Percentiles rank a stretch among this genome's conserved stretches.
phyloP scores from a whole-genome alignment of 2,329 filamentous ascomycete species.

The Pseudopithomyces maydicus region DNA sequence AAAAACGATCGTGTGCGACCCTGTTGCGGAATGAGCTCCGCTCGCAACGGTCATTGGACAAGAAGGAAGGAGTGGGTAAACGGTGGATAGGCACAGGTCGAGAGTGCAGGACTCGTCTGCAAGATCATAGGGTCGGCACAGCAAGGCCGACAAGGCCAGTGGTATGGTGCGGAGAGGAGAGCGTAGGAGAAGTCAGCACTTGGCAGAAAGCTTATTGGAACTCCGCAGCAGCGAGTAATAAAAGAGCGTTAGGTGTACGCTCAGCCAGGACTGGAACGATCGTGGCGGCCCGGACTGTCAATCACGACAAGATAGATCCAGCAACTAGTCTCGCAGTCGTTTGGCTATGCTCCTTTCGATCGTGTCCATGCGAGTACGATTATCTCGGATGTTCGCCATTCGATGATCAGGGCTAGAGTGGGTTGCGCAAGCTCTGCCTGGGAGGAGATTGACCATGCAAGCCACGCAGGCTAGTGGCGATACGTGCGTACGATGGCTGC shows the following conservation, averaged over 20 bases:
- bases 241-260: not conserved
- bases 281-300: not conserved
- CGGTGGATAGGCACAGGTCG: not conserved
- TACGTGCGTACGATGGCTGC: not conserved
- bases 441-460: not conserved
- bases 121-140: not conserved
- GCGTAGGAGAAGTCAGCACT: not conserved
- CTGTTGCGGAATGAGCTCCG: not conserved
- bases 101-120: not conserved
- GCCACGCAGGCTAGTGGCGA: not conserved
- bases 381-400: not conserved
- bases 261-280: not conserved
- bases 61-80: not conserved
- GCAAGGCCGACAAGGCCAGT: not conserved
- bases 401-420: not conserved
- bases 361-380: not conserved
- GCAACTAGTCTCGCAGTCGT: not conserved
- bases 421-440: not conserved
- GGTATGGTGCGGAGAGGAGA: not conserved
- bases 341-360: not conserved
- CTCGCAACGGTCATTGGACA: not conserved
- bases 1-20: not conserved
- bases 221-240: not conserved
- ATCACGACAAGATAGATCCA: too few relatives aligned
- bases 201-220: slow-evolving; percentile 3